A percentile compares a stretch with the other conserved stretches of the same genome.
phyloP scores from a whole-genome alignment of 2,329 filamentous ascomycete species.

The Nannizziopsis barbatae region DNA sequence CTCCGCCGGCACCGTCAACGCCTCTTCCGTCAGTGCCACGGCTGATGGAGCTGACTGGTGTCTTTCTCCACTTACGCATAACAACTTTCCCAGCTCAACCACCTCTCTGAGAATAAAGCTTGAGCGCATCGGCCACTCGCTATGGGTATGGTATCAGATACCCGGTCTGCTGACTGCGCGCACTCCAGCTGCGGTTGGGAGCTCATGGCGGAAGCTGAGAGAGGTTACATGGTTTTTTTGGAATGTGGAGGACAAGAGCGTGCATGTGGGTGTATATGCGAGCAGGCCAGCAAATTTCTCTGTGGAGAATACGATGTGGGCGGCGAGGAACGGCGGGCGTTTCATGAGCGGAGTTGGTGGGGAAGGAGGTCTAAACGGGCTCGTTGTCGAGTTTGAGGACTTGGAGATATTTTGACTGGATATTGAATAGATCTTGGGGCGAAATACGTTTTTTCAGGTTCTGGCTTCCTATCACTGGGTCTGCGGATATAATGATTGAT shows the following conservation, averaged over 20 bases:
- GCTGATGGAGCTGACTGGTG: conserved; percentile 49
- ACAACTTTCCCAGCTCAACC: conserved; percentile 32
- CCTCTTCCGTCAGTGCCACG: conserved; percentile 47
- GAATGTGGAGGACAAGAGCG: conserved; percentile 47
- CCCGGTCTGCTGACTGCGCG: conserved; percentile 18
- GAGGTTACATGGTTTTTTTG: conserved; percentile 54
- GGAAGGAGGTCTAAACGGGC: conserved; percentile 25
- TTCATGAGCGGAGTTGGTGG: neutral
- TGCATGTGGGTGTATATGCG: conserved; percentile 49
- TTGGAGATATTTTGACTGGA: conserved; percentile 36
- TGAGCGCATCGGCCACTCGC: conserved; percentile 44
- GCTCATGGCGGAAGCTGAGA: conserved; percentile 46
- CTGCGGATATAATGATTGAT: no score
- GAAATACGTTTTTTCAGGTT: neutral
- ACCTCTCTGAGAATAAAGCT: conserved; percentile 46
- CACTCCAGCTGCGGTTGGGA: conserved; percentile 32
- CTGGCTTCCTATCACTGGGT: no score
- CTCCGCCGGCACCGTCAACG: conserved; percentile 43
- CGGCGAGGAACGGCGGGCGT: conserved; percentile 27
- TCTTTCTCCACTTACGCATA: conserved; percentile 36
- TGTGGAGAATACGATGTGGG: conserved; percentile 30
- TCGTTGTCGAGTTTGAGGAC: conserved; percentile 43
- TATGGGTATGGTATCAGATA: conserved; percentile 49
- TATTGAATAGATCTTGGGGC: neutral
- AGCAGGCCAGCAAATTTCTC: conserved; percentile 43